Conservation (phyloP, 2,329 filamentous ascomycete genomes). For the Pyrenochaeta sp. region DNA sequence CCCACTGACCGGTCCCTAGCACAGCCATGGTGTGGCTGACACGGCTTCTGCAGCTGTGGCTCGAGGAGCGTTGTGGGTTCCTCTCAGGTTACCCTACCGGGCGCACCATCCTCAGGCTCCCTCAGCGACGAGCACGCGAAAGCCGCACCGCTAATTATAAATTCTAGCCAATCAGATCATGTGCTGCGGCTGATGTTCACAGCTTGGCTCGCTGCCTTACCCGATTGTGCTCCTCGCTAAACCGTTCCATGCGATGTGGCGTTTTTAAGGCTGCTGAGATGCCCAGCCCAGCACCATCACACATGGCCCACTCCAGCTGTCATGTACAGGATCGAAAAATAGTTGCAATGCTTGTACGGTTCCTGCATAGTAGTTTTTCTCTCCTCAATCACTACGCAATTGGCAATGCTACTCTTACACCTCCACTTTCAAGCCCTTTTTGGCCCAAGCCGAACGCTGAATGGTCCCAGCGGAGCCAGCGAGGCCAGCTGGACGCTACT, state of each 20-base stretch:
- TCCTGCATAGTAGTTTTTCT: conserved; percentile 32
- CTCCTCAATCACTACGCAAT: conserved; percentile 20
- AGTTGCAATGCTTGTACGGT: conserved; percentile 37
- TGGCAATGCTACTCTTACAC: conserved; percentile 42
- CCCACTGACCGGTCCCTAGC: conserved; percentile 32
- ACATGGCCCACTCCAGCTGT: conserved; percentile 41
- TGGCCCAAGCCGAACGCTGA: conserved; percentile 43
- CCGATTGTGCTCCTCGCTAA: conserved; percentile 35
- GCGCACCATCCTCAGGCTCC: conserved; percentile 32
- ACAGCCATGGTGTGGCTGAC: conserved; percentile 51
- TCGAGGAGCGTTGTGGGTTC: conserved; percentile 34
- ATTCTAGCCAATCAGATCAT: conserved; percentile 34
- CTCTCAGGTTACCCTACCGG: conserved; percentile 33
- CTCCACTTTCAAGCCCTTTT: conserved; percentile 35
- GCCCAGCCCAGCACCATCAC: conserved; percentile 36
- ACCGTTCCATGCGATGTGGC: conserved; percentile 36
- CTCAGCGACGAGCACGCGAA: conserved; percentile 43
- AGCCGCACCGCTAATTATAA: conserved; percentile 45
- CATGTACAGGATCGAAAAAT: conserved; percentile 37
- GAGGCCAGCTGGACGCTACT: conserved; percentile 48
- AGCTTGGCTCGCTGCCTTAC: conserved; percentile 33
- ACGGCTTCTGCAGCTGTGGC: conserved; percentile 29
- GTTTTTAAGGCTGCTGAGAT: conserved; percentile 37
- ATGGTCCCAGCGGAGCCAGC: conserved; percentile 33
- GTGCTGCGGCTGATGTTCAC: conserved; percentile 25